A percentile compares a stretch with the other conserved stretches of the same genome.
phyloP scores from a whole-genome alignment of 768 basidiomycete species.

The Psilocybe sp. region DNA sequence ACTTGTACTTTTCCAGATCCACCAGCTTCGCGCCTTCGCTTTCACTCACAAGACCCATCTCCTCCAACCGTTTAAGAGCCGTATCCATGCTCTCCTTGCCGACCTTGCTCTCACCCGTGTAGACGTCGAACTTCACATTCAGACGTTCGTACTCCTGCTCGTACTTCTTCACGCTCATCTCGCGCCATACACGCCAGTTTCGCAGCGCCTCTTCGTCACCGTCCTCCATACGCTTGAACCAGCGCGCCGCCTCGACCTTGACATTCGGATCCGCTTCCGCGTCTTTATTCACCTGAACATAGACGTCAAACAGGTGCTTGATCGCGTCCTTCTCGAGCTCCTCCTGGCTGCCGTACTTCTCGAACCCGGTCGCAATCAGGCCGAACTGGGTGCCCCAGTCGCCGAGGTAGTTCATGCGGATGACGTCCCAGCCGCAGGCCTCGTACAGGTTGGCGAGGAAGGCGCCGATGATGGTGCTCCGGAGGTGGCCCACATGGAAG shows the following conservation, averaged over 20 bases:
- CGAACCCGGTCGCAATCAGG: constrained; percentile 85
- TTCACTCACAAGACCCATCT: constrained; percentile 74
- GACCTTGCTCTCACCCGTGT: constrained; percentile 87
- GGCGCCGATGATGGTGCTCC: constrained; percentile 98
- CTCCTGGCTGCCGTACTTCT: constrained; percentile 86
- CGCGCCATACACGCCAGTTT: constrained; percentile 93
- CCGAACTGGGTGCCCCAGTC: constrained; percentile 98
- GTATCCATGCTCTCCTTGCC: constrained; percentile 70
- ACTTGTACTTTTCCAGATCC: constrained; percentile 85
- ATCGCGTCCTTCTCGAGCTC: constrained; percentile 86
- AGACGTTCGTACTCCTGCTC: constrained; percentile 82
- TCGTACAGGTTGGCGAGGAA: constrained; percentile 90
- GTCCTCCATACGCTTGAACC: constrained; percentile 95
- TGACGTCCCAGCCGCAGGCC: constrained; percentile 91
- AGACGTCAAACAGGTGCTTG: constrained; percentile 91
- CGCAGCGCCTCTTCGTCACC: constrained; percentile 80
- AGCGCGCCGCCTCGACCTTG: constrained; percentile 73
- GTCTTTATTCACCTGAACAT: constrained; percentile 91
- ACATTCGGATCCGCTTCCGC: constrained; percentile 69
- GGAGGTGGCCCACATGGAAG: constrained; percentile 95
- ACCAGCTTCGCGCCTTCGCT: constrained; percentile 81
- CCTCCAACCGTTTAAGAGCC: constrained; percentile 64
- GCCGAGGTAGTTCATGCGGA: constrained; percentile 90
- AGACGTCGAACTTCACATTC: constrained; percentile 90
- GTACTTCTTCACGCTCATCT: constrained; percentile 88